Conservation (phyloP, 192 early-diverging fungal species). For the Entomortierella lignicola region DNA sequence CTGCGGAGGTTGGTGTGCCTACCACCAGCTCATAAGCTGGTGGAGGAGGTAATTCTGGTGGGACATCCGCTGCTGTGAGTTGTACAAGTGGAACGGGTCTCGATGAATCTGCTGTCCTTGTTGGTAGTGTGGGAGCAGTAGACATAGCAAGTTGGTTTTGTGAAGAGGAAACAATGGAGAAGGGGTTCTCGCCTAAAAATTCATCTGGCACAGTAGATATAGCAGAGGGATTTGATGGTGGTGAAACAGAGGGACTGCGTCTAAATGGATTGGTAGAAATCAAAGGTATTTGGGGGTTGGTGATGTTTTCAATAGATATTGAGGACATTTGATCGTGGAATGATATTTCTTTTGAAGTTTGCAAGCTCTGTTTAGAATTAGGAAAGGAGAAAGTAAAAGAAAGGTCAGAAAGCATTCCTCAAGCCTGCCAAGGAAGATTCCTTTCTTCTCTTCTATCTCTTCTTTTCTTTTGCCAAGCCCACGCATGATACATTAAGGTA, state of each 20-base stretch:
- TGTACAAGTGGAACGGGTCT: not conserved
- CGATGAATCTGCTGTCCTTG: not conserved
- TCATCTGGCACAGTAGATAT: not conserved
- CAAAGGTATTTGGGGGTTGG: slow-evolving; percentile 7
- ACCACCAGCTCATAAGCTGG: slow-evolving; percentile 21
- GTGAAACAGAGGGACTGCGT: slow-evolving; percentile 30
- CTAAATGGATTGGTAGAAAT: slow-evolving; percentile 44
- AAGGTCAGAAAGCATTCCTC: no score
- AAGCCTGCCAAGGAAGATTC: no score
- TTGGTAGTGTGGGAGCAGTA: not conserved
- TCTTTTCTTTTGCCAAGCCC: no score
- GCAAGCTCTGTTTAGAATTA: not conserved
- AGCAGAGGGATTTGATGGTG: not conserved
- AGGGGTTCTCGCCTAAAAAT: slow-evolving; percentile 23
- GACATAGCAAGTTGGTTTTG: not conserved
- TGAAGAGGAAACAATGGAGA: slow-evolving; percentile 14
- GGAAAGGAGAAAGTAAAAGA: not conserved
- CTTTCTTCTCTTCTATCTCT: no score
- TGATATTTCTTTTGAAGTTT: not conserved
- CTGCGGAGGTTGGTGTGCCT: not conserved
- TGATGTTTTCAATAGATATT: slow-evolving; percentile 1
- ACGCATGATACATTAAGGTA: no score
- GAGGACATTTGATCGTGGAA: not conserved
- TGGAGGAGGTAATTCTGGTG: slow-evolving; percentile 35
- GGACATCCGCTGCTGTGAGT: not conserved